Percentiles rank a stretch among this genome's conserved stretches.
phyloP scores from a whole-genome alignment of 345 rosid genomes.

The Turritis glabra region DNA sequence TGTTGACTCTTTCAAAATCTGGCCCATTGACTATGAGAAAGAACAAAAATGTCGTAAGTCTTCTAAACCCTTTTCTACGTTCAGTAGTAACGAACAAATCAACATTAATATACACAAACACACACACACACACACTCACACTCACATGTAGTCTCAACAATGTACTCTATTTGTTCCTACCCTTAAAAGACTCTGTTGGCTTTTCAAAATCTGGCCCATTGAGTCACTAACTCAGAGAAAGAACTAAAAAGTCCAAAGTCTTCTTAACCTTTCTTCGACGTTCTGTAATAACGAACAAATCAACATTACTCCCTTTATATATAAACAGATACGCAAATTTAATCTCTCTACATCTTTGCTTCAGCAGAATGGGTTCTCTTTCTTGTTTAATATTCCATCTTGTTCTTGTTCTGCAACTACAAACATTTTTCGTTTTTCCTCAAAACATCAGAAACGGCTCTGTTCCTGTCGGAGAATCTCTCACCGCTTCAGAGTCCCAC shows the following conservation, averaged over 20 bases:
- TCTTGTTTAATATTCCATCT: not conserved
- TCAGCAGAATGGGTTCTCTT: not conserved
- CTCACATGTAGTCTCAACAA: too few species aligned
- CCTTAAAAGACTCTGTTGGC: slow-evolving; percentile 15
- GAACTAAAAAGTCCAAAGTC: not conserved
- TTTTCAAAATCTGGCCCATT: slow-evolving; percentile 2
- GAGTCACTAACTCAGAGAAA: not conserved
- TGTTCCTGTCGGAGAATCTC: slow-evolving; percentile 23
- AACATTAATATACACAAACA: too few species aligned
- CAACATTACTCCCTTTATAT: not conserved
- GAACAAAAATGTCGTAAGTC: not conserved
- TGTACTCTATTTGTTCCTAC: too few species aligned
- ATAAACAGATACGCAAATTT: not conserved
- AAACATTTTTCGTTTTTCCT: not conserved
- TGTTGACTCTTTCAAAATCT: slow-evolving; percentile 14
- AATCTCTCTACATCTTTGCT: not conserved
- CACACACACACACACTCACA: too few species aligned
- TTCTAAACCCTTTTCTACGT: not conserved
- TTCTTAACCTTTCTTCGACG: not conserved
- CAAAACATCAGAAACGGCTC: slow-evolving; percentile 18
- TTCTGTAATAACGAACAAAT: not conserved
- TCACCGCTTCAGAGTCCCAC: slow-evolving; percentile 9
- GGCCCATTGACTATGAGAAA: not conserved
- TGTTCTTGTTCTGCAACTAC: not conserved
- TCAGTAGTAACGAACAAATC: not conserved